Conservation (phyloP, 1,139 yeast species). For the Yamadazyma dushanensis region DNA sequence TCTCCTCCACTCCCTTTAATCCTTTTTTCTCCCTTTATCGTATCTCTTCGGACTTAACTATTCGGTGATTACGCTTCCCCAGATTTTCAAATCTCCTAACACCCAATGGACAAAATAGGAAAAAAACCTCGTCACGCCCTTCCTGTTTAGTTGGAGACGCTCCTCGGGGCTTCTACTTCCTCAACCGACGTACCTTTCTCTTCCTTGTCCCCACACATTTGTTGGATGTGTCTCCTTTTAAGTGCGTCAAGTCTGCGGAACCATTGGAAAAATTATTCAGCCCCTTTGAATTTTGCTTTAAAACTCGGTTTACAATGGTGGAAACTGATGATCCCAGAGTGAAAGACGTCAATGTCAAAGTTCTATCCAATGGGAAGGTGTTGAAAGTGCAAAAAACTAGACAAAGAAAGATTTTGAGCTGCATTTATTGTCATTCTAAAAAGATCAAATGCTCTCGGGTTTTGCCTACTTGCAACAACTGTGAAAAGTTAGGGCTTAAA, state of each 20-base stretch:
- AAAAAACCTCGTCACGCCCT: too few relatives aligned
- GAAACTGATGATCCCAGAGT: background rate
- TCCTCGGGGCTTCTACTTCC: too few relatives aligned
- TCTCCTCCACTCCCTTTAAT: background rate
- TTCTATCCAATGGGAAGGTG: conserved; percentile 40
- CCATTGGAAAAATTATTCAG: too few relatives aligned
- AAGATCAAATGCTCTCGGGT: conserved; percentile 60
- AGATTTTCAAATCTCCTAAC: background rate
- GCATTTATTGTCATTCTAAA: conserved; percentile 62
- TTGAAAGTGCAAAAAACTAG: conserved; percentile 61
- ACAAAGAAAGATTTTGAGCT: conserved; percentile 55
- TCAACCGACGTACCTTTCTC: too few relatives aligned
- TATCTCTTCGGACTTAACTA: background rate
- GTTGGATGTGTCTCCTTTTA: too few relatives aligned
- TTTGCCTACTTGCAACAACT: conserved; percentile 49
- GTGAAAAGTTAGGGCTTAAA: conserved; percentile 41
- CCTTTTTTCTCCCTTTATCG: too few relatives aligned
- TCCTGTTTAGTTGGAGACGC: too few relatives aligned
- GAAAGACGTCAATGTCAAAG: conserved; percentile 13
- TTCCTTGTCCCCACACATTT: too few relatives aligned
- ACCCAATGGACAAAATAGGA: too few relatives aligned
- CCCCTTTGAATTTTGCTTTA: too few relatives aligned
- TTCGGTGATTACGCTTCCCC: conserved; percentile 2
- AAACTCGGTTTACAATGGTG: too few relatives aligned
- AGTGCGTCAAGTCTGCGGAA: too few relatives aligned